phyloP scores from a whole-genome alignment of 2,329 filamentous ascomycete species.

The Epicoccum nigrum region DNA sequence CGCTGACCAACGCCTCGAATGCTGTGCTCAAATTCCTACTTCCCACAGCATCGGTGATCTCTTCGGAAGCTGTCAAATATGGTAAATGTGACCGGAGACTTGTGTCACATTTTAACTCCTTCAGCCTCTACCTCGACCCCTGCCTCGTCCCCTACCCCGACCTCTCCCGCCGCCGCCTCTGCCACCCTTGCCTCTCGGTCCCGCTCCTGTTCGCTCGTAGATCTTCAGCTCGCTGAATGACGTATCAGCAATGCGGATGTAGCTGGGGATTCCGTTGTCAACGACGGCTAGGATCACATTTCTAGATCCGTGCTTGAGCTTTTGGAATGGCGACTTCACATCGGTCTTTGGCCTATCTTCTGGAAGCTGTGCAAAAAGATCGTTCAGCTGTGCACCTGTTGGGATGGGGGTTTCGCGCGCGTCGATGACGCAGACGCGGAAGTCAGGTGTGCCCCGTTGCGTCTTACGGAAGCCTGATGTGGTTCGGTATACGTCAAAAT shows the following conservation, averaged over 20 bases:
- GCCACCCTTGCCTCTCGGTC: slow-evolving; percentile 46
- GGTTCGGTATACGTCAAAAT: slow-evolving; percentile 84
- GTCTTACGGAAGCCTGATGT: slow-evolving; percentile 72
- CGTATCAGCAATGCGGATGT: slow-evolving; percentile 78
- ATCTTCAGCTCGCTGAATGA: slow-evolving; percentile 75
- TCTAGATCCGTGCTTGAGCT: slow-evolving; percentile 81
- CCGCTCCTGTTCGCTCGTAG: slow-evolving; percentile 63
- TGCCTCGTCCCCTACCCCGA: slow-evolving; percentile 38
- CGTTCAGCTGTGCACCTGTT: slow-evolving; percentile 71
- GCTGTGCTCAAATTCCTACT: too few species aligned
- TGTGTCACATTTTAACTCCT: neutral
- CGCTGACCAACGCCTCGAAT: too few species aligned
- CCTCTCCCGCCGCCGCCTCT: slow-evolving; percentile 51
- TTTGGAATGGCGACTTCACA: slow-evolving; percentile 70
- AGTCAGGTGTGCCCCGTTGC: slow-evolving; percentile 79
- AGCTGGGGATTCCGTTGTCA: slow-evolving; percentile 88
- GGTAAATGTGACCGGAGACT: neutral
- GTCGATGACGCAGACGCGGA: slow-evolving; percentile 81
- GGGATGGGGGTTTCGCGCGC: slow-evolving; percentile 75
- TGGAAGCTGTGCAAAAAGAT: slow-evolving; percentile 75
- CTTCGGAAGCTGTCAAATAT: neutral
- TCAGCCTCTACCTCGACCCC: slow-evolving; percentile 26
- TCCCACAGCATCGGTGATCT: too few species aligned
- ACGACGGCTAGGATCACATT: slow-evolving; percentile 88
- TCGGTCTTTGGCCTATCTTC: slow-evolving; percentile 65